Percentiles rank a stretch among this genome's conserved stretches.
Evolutionary conservation across 768 basidiomycete genomes (phyloP).

Genomic region (Boletales sp.): DNA sequence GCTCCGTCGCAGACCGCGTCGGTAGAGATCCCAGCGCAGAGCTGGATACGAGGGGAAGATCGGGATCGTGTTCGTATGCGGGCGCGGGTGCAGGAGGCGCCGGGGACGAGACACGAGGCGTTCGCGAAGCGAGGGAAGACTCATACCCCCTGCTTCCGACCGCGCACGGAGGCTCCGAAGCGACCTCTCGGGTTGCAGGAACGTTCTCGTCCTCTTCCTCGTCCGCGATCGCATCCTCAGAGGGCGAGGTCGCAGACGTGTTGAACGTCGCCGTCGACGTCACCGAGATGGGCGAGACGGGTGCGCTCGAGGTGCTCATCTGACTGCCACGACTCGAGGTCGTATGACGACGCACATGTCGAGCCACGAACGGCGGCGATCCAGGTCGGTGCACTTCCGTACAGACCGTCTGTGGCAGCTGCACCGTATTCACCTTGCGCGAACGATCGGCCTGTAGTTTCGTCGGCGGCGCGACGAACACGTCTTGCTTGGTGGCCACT

Average conservation of each 20-base stretch:
- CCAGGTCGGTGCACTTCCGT: slow-evolving; percentile 22
- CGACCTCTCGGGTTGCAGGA: slow-evolving; percentile 17
- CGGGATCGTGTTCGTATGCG: slow-evolving; percentile 27
- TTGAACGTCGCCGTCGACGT: slow-evolving; percentile 27
- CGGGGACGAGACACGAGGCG: slow-evolving; percentile 25
- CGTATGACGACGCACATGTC: slow-evolving; percentile 32
- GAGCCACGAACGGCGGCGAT: slow-evolving; percentile 32
- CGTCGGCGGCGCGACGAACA: slow-evolving; percentile 12
- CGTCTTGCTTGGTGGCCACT: slow-evolving; percentile 1
- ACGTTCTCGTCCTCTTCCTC: slow-evolving; percentile 17
- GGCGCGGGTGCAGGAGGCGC: slow-evolving; percentile 9
- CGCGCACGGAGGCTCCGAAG: slow-evolving; percentile 22
- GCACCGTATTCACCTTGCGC: slow-evolving; percentile 24
- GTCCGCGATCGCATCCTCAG: slow-evolving; percentile 11
- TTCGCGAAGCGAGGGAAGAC: slow-evolving; percentile 12
- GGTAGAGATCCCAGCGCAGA: slow-evolving; percentile 19
- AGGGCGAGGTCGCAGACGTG: slow-evolving; percentile 14
- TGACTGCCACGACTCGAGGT: slow-evolving; percentile 31
- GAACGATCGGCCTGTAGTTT: slow-evolving; percentile 12
- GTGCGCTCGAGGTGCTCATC: slow-evolving; percentile 28
- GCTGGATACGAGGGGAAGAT: slow-evolving; percentile 21
- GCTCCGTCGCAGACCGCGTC: slow-evolving; percentile 30
- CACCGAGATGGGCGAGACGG: slow-evolving; percentile 29
- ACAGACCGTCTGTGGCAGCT: slow-evolving; percentile 17
- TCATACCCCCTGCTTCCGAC: slow-evolving; percentile 14